Evolutionary conservation across 2,329 filamentous ascomycete species (phyloP).

Genomic region (Coniochaeta sp.): DNA sequence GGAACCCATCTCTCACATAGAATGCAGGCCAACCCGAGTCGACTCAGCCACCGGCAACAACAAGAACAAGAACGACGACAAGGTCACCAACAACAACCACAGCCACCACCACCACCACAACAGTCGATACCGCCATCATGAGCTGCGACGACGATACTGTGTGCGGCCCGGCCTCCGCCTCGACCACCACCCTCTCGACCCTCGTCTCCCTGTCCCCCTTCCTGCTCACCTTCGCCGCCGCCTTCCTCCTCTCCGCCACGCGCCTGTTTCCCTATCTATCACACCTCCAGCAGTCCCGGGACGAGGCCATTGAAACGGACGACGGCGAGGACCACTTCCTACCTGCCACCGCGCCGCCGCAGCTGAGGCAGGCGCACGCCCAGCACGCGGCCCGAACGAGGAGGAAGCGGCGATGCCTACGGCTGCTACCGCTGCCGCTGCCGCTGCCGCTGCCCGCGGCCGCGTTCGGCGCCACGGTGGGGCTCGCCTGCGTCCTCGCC

Average conservation of each 20-base stretch:
- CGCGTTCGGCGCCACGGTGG: constrained; percentile 71
- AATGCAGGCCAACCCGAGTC: neutral
- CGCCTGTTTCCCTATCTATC: constrained; percentile 70
- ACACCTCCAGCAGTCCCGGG: neutral
- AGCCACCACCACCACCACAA: neutral
- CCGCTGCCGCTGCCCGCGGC: constrained; percentile 52
- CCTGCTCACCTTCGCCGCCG: constrained; percentile 58
- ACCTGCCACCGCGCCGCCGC: constrained; percentile 53
- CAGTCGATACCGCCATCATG: neutral
- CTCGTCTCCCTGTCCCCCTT: constrained; percentile 60
- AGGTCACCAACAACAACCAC: too few species aligned
- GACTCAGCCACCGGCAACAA: neutral
- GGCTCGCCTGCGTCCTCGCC: constrained; percentile 67
- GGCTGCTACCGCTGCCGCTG: too few species aligned
- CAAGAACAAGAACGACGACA: too few species aligned
- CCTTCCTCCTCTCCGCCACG: constrained; percentile 55
- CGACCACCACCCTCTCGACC: constrained; percentile 7
- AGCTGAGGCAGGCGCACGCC: constrained; percentile 50
- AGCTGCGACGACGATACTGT: constrained; percentile 4
- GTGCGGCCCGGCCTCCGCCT: constrained; percentile 2
- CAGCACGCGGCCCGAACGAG: constrained; percentile 48
- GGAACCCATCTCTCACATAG: neutral
- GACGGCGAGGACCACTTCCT: constrained; percentile 57
- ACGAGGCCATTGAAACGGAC: constrained; percentile 31
- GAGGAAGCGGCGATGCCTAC: too few species aligned